phyloP scores from a whole-genome alignment of 768 basidiomycete species.

The Trametes cingulata region DNA sequence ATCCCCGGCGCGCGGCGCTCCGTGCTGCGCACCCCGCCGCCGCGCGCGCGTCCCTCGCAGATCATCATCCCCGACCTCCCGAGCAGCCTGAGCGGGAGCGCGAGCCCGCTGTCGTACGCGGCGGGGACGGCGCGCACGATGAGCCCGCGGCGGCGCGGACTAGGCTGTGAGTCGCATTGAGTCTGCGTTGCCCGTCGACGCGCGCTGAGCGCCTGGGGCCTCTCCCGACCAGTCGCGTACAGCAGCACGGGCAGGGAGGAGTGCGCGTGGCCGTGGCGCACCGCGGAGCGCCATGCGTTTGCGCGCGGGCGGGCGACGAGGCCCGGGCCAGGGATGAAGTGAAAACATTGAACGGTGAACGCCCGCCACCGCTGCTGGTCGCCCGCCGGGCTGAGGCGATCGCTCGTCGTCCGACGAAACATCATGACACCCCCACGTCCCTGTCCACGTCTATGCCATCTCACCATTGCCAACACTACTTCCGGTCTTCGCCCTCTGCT shows the following conservation, averaged over 20 bases:
- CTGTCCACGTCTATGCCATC: not conserved
- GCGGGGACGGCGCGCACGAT: slow-evolving; percentile 8
- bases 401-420: not conserved
- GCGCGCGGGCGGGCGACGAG: slow-evolving; percentile 4
- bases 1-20: slow-evolving; percentile 37
- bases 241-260: slow-evolving; percentile 5
- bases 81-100: not conserved
- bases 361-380: too few relatives aligned
- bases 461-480: not conserved
- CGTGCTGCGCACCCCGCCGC: slow-evolving; percentile 23
- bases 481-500: too few relatives aligned
- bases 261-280: slow-evolving; percentile 1
- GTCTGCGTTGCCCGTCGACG: slow-evolving; percentile 4
- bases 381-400: too few relatives aligned
- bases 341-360: too few relatives aligned
- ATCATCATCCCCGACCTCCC: slow-evolving; percentile 26
- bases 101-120: slow-evolving; percentile 6
- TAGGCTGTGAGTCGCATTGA: slow-evolving; percentile 21
- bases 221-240: too few relatives aligned
- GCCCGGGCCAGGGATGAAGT: slow-evolving; percentile 2
- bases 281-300: not conserved
- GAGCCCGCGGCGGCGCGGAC: slow-evolving; percentile 16
- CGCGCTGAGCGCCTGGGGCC: slow-evolving; percentile 14
- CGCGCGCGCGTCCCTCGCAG: slow-evolving; percentile 10
- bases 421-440: not conserved